These are phyloP conservation scores for Penicillium sp. DNA, from an alignment of 2,329 filamentous ascomycete genomes.

Conservation along the genomic window DNA sequence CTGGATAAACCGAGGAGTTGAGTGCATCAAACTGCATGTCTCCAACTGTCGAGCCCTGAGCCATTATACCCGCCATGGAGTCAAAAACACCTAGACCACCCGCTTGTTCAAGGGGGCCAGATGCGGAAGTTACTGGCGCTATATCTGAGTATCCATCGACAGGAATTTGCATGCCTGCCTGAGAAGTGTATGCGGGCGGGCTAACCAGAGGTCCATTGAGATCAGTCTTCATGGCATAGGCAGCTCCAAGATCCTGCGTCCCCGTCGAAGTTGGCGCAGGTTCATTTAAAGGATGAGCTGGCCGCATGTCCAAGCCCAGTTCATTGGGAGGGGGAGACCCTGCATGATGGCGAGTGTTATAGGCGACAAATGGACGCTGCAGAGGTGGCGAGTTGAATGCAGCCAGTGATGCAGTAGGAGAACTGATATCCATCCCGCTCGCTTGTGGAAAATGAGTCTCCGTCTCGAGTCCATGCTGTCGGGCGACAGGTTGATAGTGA, in stretches of 20 bases:
- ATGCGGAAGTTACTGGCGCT: slow-evolving; percentile 24
- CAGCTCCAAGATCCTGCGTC: slow-evolving; percentile 19
- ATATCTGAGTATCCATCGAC: slow-evolving; percentile 29
- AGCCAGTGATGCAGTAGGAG: slow-evolving; percentile 31
- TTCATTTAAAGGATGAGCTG: slow-evolving; percentile 18
- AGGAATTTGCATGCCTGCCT: slow-evolving; percentile 23
- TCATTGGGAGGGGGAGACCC: slow-evolving; percentile 24
- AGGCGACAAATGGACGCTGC: slow-evolving; percentile 23
- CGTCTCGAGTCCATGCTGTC: slow-evolving; percentile 30
- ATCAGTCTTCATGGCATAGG: slow-evolving; percentile 27
- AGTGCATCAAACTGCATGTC: slow-evolving; percentile 43
- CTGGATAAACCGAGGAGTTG: slow-evolving; percentile 66
- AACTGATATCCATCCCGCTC: slow-evolving; percentile 34
- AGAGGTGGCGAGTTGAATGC: slow-evolving; percentile 35
- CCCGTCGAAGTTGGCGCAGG: slow-evolving; percentile 18
- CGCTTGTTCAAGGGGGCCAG: slow-evolving; percentile 32
- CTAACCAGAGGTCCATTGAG: slow-evolving; percentile 27
- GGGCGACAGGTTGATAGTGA: slow-evolving; percentile 32
- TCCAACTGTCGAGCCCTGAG: slow-evolving; percentile 28
- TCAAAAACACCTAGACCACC: slow-evolving; percentile 32
- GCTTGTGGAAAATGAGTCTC: slow-evolving; percentile 34
- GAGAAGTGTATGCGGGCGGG: slow-evolving; percentile 24
- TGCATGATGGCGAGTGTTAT: slow-evolving; percentile 19
- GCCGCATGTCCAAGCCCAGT: slow-evolving; percentile 21
- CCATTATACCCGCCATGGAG: slow-evolving; percentile 32